A percentile compares a stretch with the other conserved stretches of the same genome.
These are phyloP conservation scores for Funneliformis caledonium DNA, from an alignment of 371 early-diverging fungal species.

Conservation along the genomic window DNA sequence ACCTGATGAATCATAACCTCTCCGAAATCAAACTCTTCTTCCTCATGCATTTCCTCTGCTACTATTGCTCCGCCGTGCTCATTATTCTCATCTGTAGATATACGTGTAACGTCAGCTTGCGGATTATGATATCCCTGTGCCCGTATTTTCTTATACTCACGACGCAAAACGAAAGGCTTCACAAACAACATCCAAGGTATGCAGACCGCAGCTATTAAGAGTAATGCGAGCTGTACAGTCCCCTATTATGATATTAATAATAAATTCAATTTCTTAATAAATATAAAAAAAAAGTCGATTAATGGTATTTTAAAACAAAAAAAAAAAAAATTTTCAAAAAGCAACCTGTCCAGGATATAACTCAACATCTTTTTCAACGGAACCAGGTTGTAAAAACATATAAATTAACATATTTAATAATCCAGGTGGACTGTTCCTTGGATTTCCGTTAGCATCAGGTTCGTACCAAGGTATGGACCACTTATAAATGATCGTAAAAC, in stretches of 20 bases:
- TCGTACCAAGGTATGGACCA: slow-evolving; percentile 94
- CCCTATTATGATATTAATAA: slow-evolving; percentile 52
- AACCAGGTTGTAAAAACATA: slow-evolving; percentile 98
- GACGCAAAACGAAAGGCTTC: slow-evolving; percentile 89
- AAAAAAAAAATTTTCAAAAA: neutral
- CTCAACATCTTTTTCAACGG: slow-evolving; percentile 69
- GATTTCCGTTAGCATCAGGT: slow-evolving; percentile 66
- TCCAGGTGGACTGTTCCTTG: slow-evolving; percentile 84
- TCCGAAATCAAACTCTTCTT: slow-evolving; percentile 84
- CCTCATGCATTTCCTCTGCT: slow-evolving; percentile 46
- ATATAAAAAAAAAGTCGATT: slow-evolving; percentile 22
- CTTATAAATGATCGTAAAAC: slow-evolving; percentile 94
- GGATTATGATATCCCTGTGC: slow-evolving; percentile 79
- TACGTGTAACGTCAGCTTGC: slow-evolving; percentile 55
- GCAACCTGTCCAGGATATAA: slow-evolving; percentile 88
- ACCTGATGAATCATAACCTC: slow-evolving; percentile 96
- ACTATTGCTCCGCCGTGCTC: slow-evolving; percentile 49
- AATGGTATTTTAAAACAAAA: neutral
- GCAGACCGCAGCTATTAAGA: slow-evolving; percentile 87
- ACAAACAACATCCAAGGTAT: slow-evolving; percentile 99
- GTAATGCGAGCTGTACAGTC: slow-evolving; percentile 82
- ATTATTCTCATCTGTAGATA: slow-evolving; percentile 50
- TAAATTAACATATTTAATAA: slow-evolving; percentile 98
- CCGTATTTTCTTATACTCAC: slow-evolving; percentile 77
- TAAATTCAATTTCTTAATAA: neutral